Evolutionary conservation across 2,329 filamentous ascomycete genomes (phyloP), one percentile per base, ranked within the genome.

Genomic region (Davidsoniella virescens): DNA sequence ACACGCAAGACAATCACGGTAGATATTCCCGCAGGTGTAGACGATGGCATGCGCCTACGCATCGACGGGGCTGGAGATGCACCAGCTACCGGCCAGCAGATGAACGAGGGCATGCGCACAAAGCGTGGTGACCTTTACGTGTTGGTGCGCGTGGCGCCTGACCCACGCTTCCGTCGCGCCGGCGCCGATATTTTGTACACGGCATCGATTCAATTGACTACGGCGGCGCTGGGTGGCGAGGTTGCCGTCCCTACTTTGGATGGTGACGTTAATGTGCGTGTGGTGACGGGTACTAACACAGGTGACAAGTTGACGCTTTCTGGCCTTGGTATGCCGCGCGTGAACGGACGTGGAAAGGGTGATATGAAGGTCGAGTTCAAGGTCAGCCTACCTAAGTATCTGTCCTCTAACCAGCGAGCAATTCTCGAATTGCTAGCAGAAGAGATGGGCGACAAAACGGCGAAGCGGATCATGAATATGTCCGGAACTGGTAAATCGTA

Each of bases 341-440:
- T 98, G 9, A 72, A 76, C 54, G 72, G 75, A 16, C 75, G 86
- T 44, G 76, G 73, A 29, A 74, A 73, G 38, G 92, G 92, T 56
- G 92, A 98, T 61, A 68, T 98, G 54, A 82, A 79, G 62, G 87
- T 98, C 5, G 90, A 98, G 64, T 98, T 94, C 74, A 87, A 87
- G 64, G 85, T 98, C 43, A 70, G 76, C 50, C 94, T 96, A 86
- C 92, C 92, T 43, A 96, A 94, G 67, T 95, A 90, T 60, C 72
- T 98, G 56, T 87, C 76, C 50, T 76, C 83, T 43, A 96, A 94
- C 67, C 88, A 98, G 69, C 76, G 92, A 49, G 93, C 86, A 1
- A 84, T 98, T 53, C 68, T 94, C 42, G 92, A 98, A 69, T 90
- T 96, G 78, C 76, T 98, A 56, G 92, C 92, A 5, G 88, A 98